Evolutionary conservation across 805 yeast genomes (phyloP).

Genomic region (Teunomyces cretensis): DNA sequence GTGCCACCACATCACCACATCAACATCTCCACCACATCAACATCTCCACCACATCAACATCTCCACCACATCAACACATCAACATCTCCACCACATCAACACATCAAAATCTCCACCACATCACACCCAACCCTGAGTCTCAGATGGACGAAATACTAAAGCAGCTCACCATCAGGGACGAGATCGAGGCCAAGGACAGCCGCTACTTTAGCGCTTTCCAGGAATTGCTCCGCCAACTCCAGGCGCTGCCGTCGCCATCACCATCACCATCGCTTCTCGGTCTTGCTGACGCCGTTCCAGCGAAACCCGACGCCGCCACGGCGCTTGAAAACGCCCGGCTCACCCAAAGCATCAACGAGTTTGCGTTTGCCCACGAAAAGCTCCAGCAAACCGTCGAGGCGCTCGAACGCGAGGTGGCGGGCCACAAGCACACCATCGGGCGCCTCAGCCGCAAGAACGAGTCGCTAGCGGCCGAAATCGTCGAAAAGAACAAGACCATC

Average conservation of each 20-base stretch:
- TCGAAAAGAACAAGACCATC: constrained; percentile 54
- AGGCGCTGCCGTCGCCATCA: constrained; percentile 5
- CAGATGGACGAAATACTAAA: constrained; percentile 22
- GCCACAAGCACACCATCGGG: constrained; percentile 16
- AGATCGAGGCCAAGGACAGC: constrained; percentile 29
- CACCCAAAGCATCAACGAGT: constrained; percentile 7
- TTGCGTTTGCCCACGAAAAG: constrained; percentile 5
- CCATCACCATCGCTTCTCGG: not conserved
- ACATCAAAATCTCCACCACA: not conserved
- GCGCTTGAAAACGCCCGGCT: no score
- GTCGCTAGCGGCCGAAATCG: constrained; percentile 26
- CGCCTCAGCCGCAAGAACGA: constrained; percentile 20
- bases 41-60: no score
- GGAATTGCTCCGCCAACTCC: constrained; percentile 22
- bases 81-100: no score
- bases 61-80: no score
- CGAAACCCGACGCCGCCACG: no score
- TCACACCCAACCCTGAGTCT: not conserved
- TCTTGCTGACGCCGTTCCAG: not conserved
- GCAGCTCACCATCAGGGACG: constrained; percentile 30
- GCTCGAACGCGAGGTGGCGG: constrained; percentile 9
- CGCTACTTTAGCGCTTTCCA: constrained; percentile 33
- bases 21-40: no score
- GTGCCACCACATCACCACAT: no score
- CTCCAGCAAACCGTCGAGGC: constrained; percentile 2